Base-by-base conservation (phyloP, 2,329 filamentous ascomycete species). In the Stemphylium beticola region DNA sequence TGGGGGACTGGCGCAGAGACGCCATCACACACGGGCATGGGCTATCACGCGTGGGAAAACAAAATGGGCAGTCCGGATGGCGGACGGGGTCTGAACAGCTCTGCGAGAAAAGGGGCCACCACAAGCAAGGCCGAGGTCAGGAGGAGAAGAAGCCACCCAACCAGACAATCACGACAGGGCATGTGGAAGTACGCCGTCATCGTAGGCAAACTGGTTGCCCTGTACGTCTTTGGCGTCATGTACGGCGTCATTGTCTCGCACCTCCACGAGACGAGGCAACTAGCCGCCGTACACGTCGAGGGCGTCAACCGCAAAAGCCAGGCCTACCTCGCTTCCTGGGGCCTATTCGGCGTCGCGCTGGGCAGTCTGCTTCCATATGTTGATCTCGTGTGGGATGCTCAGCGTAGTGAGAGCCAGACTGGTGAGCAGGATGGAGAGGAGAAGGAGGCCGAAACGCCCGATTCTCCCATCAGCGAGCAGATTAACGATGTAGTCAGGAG, bases 361-460 rank as follows among this genome's bases (percentile, higher is more conserved):
- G 95, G 95, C 5, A 88, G 87, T 53, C 76, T 96, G 45, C 77
- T 98, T 53, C 95, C 95, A 1, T 93, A 88, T 84, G 84, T 96
- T 17, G 95, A 99, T 73, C 79, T 83, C 10, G 74, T 92, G 9
- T 95, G 90, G 85, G 86, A 88, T 56, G 58, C 64, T 2, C 79
- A 82, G 38, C 74, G 78, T 7, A 77, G 82, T 61, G 40, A 52
- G 1, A 40, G 31, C 18, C 11, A 41, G 32, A n/a, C 4, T 2
- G 29, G 29, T 11, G 10, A 11, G 7, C 26, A 29, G 7, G 9
- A 29, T 4, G 26, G 11, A 15, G 49, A 61, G 24, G 61, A 64
- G 59, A 52, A 45, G 66, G 73, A 46, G 71, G 76, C 44, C 49
- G 74, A 55, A n/a, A 55, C 50, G 34, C 76, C 47, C 31, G 74